phyloP scores from a whole-genome alignment of 352 stramenopile genomes.

The Phytophthora citricola region DNA sequence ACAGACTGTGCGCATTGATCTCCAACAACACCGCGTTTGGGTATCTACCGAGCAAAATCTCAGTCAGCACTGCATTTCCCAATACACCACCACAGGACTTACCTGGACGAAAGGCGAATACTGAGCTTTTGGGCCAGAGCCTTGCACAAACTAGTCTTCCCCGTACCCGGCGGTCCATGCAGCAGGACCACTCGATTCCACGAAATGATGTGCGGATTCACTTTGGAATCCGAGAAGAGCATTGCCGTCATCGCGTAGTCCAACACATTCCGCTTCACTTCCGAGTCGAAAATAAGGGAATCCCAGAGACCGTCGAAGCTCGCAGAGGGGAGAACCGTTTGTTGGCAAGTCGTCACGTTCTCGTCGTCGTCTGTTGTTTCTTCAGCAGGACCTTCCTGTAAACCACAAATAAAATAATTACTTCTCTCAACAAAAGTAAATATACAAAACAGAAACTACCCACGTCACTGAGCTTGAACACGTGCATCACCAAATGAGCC shows the following conservation, averaged over 20 bases:
- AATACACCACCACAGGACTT: conserved; percentile 4
- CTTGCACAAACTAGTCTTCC: conserved; percentile 94
- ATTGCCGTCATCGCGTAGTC: conserved; percentile 91
- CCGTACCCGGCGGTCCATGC: conserved; percentile 93
- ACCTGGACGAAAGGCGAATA: conserved; percentile 84
- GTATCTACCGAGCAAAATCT: conserved; percentile 41
- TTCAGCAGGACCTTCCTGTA: conserved; percentile 68
- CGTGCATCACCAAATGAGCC: conserved; percentile 63
- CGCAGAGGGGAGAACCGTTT: conserved; percentile 68
- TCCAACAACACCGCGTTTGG: conserved; percentile 85
- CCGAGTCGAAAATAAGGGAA: conserved; percentile 85
- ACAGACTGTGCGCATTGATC: conserved; percentile 94
- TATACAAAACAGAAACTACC: conserved; percentile 7
- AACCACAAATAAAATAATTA: not conserved
- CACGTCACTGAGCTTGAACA: conserved; percentile 81
- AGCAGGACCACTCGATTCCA: conserved; percentile 94
- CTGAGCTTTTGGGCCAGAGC: conserved; percentile 93
- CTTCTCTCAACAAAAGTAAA: not conserved
- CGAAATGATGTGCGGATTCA: conserved; percentile 90
- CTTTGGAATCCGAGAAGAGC: conserved; percentile 87
- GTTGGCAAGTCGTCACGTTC: conserved; percentile 81
- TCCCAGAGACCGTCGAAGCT: conserved; percentile 83
- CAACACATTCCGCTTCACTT: conserved; percentile 84
- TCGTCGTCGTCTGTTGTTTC: conserved; percentile 86
- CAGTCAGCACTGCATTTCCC: not conserved